Base-by-base conservation (phyloP, 129 eudicot species). In the Rutidosis leptorrhynchoides region DNA sequence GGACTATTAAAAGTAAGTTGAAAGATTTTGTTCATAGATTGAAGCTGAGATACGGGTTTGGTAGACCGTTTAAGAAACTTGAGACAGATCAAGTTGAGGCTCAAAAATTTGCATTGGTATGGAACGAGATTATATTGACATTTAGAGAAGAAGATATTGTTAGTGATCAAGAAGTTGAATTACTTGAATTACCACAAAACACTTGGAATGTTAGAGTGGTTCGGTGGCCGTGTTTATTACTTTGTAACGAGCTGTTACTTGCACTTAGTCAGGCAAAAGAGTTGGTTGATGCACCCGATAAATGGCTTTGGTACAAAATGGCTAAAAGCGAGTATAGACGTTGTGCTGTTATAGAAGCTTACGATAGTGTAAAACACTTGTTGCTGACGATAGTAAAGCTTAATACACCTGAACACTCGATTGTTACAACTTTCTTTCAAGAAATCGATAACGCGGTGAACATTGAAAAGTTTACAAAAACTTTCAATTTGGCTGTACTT, bases 211-310 rank as follows among this genome's bases (percentile, higher is more conserved):
- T 92, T 54, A 73, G 89, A 71, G 96, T 92, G 58, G 80, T 92
- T 32, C 89, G 89, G 33, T 92, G 98, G 96, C 96, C 98, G 0
- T 87, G 96, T 78, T 83, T 91, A 69, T 82, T 91, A 29, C 84
- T 91, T 15, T 87, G 96, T 43, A 91, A 91, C 48, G 98, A 91
- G 84, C 77, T 91, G 26, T 82, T 91, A 64, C 94, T 91, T 51
- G 94, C 96, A 29, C 89, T 92, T 25, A 75, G 96, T 40, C 98
- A 92, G 77, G 98, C 98, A 2, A 82, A 92, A 62, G 96, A 92
- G 75, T 65, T 92, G 17, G 87, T 80, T 3, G 98, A 92, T 81
- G 96, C 96, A 16, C 87, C 95, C 12, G 98, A 92, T 53, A 88
- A 65, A 75, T 83, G 95, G 96, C 90, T 92, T 74, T 88, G 90